Conservation (phyloP, 768 basidiomycete genomes). For the Rhizopogon vinicolor region DNA sequence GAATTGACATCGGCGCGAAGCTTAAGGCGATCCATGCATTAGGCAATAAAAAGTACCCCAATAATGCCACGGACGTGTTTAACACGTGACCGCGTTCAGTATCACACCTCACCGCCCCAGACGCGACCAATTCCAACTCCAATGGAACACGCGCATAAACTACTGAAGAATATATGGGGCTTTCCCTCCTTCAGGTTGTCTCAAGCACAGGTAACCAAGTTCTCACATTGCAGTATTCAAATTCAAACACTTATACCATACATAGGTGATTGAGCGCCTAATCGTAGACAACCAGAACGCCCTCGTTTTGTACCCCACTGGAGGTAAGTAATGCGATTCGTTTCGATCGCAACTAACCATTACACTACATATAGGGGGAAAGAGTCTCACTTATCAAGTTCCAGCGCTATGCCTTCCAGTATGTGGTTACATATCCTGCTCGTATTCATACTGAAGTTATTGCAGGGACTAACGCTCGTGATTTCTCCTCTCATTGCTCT, state of each 20-base stretch:
- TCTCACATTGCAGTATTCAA: background rate
- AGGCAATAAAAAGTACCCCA: too few species aligned
- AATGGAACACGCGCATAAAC: constrained; percentile 31
- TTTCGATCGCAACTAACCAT: background rate
- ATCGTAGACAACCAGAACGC: constrained; percentile 36
- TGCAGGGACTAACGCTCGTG: constrained; percentile 28
- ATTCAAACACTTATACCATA: background rate
- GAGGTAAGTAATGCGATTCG: constrained; percentile 15
- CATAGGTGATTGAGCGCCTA: constrained; percentile 32
- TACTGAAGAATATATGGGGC: constrained; percentile 31
- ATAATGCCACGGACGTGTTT: too few species aligned
- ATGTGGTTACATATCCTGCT: background rate
- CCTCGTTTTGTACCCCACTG: constrained; percentile 38
- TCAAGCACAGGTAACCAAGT: constrained; percentile 29
- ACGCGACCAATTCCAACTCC: background rate
- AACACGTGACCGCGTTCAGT: too few species aligned
- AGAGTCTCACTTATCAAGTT: constrained; percentile 36
- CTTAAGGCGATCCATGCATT: too few species aligned
- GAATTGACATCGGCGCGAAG: constrained; percentile 7
- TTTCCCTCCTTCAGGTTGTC: constrained; percentile 31
- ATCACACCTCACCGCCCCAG: background rate
- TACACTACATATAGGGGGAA: constrained; percentile 22
- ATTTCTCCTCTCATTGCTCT: constrained; percentile 32
- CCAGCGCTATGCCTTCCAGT: constrained; percentile 36
- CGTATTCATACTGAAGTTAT: background rate